Conservation (phyloP, 345 rosid genomes). For the Eucalyptus grandis region DNA sequence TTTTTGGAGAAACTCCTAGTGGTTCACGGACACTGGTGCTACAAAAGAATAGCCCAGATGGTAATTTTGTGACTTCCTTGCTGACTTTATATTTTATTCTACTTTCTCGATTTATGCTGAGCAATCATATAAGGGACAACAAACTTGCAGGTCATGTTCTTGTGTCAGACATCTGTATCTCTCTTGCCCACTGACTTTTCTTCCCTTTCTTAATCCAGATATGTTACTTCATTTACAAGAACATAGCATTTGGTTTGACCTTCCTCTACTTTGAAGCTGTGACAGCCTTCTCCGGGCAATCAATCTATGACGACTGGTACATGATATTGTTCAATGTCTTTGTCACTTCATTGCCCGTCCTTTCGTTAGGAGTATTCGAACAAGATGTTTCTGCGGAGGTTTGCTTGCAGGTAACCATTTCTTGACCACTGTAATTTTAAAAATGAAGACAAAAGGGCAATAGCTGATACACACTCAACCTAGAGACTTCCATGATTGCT, state of each 20-base stretch:
- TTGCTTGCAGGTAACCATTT: conserved; percentile 77
- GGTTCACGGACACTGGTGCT: conserved; percentile 99
- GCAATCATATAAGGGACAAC: neutral
- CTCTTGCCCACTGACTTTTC: neutral
- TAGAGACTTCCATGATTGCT: neutral
- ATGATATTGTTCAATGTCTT: conserved; percentile 87
- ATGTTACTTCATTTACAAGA: conserved; percentile 99
- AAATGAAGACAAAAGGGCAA: neutral
- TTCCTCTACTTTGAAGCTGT: conserved; percentile 98
- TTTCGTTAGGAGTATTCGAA: conserved; percentile 95
- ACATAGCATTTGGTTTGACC: conserved; percentile 96
- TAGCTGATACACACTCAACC: neutral
- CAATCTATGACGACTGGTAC: conserved; percentile 91
- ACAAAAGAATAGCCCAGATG: conserved; percentile 99
- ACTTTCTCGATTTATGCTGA: neutral
- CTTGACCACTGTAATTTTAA: neutral
- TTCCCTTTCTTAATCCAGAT: conserved; percentile 30
- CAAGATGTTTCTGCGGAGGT: conserved; percentile 95
- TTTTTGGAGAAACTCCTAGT: conserved; percentile 96
- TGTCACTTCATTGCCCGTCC: conserved; percentile 88
- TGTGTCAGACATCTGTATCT: neutral
- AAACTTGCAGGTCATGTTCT: neutral
- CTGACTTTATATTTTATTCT: neutral
- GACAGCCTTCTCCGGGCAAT: conserved; percentile 91
- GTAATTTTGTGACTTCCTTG: conserved; percentile 18